A percentile compares a stretch with the other conserved stretches of the same genome.
phyloP scores from a whole-genome alignment of 2,329 filamentous ascomycete species.

The Diaporthe batatas region DNA sequence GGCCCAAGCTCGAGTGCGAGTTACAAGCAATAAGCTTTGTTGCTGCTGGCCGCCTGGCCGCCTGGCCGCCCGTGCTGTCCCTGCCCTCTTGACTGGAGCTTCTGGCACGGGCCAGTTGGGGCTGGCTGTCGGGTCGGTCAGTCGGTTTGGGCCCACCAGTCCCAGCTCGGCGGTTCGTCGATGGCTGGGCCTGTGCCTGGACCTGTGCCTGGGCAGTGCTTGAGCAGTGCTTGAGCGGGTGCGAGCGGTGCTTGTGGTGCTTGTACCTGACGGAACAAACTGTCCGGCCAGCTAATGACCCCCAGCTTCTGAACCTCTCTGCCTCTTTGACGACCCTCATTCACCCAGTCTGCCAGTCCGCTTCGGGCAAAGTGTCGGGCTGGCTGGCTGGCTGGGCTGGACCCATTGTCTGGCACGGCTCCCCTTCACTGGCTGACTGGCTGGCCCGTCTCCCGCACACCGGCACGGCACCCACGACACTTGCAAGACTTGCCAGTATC shows the following conservation, averaged over 20 bases:
- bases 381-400: neutral
- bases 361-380: neutral
- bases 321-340: too few species aligned
- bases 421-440: conserved; percentile 1
- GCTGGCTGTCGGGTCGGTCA: too few species aligned
- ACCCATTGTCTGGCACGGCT: neutral
- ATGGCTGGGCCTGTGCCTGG: neutral
- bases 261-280: neutral
- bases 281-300: neutral
- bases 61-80: too few species aligned
- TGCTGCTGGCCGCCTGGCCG: neutral
- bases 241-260: neutral
- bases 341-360: neutral
- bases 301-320: too few species aligned
- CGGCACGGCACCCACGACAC: too few species aligned
- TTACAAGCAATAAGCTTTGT: conserved; percentile 4
- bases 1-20: neutral
- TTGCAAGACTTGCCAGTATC: too few species aligned
- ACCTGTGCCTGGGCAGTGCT: neutral
- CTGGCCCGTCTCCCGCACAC: neutral
- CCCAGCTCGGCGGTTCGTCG: conserved; percentile 18
- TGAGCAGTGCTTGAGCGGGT: too few species aligned
- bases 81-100: neutral
- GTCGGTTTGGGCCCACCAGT: conserved; percentile 2
- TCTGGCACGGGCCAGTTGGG: neutral